Base-by-base conservation (phyloP, 2,329 filamentous ascomycete genomes). In the Aspergillus melleus region DNA sequence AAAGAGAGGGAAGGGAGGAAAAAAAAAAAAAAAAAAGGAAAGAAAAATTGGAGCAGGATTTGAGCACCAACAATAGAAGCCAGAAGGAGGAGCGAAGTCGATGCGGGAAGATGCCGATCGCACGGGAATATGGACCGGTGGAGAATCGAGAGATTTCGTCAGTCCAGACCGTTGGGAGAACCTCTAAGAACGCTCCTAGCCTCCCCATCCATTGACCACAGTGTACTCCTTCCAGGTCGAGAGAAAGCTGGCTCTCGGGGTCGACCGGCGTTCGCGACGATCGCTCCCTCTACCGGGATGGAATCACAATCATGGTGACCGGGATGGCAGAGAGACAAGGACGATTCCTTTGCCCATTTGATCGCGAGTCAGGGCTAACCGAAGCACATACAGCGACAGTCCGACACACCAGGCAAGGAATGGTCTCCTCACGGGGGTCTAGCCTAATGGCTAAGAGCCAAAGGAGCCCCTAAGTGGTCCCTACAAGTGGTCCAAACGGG, bases 81-180 rank as follows among this genome's bases (percentile, higher is more conserved):
- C 44, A 42, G 29, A 36, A 57, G 55, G 32, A n/a, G 26, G 36
- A 54, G 36, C 22, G 39, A n/a, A 14, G 14, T 29, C 32, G 44
- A 19, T 46, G 36, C 39, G 22, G 24, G 39, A 49, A 56, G 54
- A 39, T 22, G 54, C 54, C 54, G 54, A 56, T 56, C 54, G 46
- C 46, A 56, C 54, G 46, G 54, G 46, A 56, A 30, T 16, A 49
- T 32, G 29, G 30, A 30, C 32, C 32, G 20, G 51, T 42, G 51
- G 29, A 42, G 29, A 42, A 53, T 30, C 32, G 22, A 36, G 29
- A 39, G 29, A 39, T 53, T 53, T 39, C 29, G n/a, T 36, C 32
- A 53, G 51, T 53, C 51, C 32, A 42, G 51, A 53, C 51, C 51
- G 51, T 53, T 53, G 30, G n/a, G 26, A 52, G 20, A 26, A 52